Base-by-base conservation (phyloP, 2,329 filamentous ascomycete species). In the Fusarium pseudograminearum region DNA sequence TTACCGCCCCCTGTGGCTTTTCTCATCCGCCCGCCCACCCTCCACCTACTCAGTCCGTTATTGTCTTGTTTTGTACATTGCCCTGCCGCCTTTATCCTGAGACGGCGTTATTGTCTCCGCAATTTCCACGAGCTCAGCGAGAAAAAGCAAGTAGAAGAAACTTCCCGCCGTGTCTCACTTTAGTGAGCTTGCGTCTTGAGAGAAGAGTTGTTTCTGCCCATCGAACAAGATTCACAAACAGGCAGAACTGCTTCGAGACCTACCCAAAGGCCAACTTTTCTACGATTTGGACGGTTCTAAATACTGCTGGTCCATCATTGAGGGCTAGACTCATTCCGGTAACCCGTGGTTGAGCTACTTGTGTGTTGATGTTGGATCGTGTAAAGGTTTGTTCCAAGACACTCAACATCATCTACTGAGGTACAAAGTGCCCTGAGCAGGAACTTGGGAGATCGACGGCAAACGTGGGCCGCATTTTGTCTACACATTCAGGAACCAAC, bases 131-230 rank as follows among this genome's bases (percentile, higher is more conserved):
- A 72, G 64, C 65, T 60, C 58, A 61, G 52, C 54, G 55, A 70
- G 63, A 64, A 73, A 72, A 73, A 74, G 67, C 65, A 74, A 69
- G 53, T 61, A 59, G 55, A 65, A 55, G 58, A 69, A 72, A 60
- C 61, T 67, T 65, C 62, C 69, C 60, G 70, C 57, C 41, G 59
- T 75, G 73, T 75, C 71, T 75, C 70, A 75, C 60, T 63, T 57
- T 61, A 40, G 54, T 46, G 38, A 61, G 59, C 41, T 48, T 65
- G 68, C 63, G 71, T 57, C 65, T 72, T 69, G 67, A 61, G 73
- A 64, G 44, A 60, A 54, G 46, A 65, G 58, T 33, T 36, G 33
- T 56, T 62, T 53, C 48, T 50, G 50, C 47, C 51, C 58, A 59
- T 58, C 54, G 59, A 52, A 47, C 61, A 63, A 53, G 52, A 50